These are phyloP conservation scores for Teratosphaeria nubilosa DNA, from an alignment of 2,329 filamentous ascomycete genomes.

Conservation along the genomic window DNA sequence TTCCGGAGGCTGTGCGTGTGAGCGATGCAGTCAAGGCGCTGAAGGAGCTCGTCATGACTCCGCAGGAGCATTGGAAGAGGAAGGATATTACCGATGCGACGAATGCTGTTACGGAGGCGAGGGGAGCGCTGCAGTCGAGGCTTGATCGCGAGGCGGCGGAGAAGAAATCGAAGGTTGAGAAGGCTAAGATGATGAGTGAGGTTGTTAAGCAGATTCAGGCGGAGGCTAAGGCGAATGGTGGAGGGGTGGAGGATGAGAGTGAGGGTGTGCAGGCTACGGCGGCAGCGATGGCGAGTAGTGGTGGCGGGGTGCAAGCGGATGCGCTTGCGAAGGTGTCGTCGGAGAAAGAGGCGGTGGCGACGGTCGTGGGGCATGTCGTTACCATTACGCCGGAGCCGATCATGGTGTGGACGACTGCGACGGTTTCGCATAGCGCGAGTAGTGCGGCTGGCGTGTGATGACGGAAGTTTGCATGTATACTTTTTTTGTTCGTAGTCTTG, in stretches of 20 bases:
- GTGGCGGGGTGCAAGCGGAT: background rate
- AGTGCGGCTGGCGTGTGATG: background rate
- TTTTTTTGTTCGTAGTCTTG: background rate
- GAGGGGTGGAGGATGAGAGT: background rate
- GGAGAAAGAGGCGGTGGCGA: background rate
- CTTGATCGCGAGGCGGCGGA: constrained; percentile 3
- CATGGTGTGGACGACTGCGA: constrained; percentile 3
- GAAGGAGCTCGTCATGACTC: constrained; percentile 23
- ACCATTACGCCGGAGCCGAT: constrained; percentile 4
- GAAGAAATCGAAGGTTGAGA: constrained; percentile 5
- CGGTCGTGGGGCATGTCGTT: background rate
- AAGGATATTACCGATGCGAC: constrained; percentile 20
- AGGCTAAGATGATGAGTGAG: constrained; percentile 5
- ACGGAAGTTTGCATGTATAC: too few relatives aligned
- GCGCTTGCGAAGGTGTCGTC: background rate
- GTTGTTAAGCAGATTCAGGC: constrained; percentile 8
- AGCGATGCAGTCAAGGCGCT: constrained; percentile 16
- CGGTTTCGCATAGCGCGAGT: background rate
- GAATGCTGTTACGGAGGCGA: constrained; percentile 19
- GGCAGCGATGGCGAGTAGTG: background rate
- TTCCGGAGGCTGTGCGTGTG: constrained; percentile 14
- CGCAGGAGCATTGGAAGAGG: constrained; percentile 22
- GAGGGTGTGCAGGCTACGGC: background rate
- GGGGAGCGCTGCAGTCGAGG: constrained; percentile 13
- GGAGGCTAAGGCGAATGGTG: constrained; percentile 5